phyloP scores from a whole-genome alignment of 2,329 filamentous ascomycete genomes.

The Xylaria polymorpha region DNA sequence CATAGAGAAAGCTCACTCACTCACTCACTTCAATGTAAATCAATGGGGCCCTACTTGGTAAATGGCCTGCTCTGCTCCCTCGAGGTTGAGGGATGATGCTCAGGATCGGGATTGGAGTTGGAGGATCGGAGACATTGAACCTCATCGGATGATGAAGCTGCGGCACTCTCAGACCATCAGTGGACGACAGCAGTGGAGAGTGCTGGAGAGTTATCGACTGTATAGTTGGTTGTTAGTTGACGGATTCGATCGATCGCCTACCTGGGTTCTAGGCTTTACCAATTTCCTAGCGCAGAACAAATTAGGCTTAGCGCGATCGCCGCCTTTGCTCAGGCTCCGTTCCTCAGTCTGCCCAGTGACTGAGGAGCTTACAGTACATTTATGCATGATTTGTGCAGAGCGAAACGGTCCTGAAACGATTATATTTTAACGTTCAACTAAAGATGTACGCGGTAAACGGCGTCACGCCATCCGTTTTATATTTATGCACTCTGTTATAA shows the following conservation, averaged over 20 bases:
- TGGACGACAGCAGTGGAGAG: slow-evolving; percentile 6
- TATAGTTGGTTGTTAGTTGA: not conserved
- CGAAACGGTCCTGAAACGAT: too few relatives aligned
- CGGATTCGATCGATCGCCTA: not conserved
- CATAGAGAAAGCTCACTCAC: slow-evolving; percentile 2
- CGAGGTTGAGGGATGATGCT: slow-evolving; percentile 34
- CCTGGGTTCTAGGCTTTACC: not conserved
- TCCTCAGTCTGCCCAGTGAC: too few relatives aligned
- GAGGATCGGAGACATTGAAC: slow-evolving; percentile 44
- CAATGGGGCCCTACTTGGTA: slow-evolving; percentile 14
- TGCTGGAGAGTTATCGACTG: not conserved
- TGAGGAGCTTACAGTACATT: too few relatives aligned
- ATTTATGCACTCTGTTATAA: too few relatives aligned
- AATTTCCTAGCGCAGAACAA: too few relatives aligned
- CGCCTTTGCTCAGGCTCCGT: too few relatives aligned
- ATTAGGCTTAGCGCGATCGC: too few relatives aligned
- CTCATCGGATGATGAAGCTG: slow-evolving; percentile 33
- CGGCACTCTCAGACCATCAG: slow-evolving; percentile 13
- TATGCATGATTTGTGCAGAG: too few relatives aligned
- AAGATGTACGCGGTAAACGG: too few relatives aligned
- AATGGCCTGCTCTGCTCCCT: slow-evolving; percentile 30
- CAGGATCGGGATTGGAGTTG: slow-evolving; percentile 43
- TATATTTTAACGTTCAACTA: too few relatives aligned
- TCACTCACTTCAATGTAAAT: not conserved
- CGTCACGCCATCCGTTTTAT: too few relatives aligned